These are phyloP conservation scores for Singerocomus inundabilis DNA, from an alignment of 1,284 basidiomycete species.

Conservation along the genomic window DNA sequence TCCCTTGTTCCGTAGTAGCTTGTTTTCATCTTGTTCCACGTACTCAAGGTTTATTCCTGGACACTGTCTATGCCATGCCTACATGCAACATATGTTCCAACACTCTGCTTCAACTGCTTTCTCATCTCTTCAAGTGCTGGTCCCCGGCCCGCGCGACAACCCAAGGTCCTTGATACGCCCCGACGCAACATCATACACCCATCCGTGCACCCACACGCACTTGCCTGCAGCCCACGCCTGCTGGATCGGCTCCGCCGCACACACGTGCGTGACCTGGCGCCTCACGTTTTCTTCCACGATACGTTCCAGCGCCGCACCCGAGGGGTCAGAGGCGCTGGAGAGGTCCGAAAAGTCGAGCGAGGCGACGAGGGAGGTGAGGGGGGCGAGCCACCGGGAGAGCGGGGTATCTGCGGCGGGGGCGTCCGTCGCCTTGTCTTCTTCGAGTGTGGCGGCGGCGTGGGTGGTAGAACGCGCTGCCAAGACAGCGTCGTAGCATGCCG, in stretches of 20 bases:
- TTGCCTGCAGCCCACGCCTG: constrained; percentile 72
- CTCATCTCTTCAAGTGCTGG: not conserved
- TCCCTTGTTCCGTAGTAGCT: not conserved
- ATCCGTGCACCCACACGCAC: constrained; percentile 78
- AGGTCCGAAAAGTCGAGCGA: constrained; percentile 44
- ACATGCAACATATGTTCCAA: not conserved
- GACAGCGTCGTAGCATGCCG: constrained; percentile 54
- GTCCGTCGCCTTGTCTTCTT: too few relatives aligned
- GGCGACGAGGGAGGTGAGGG: constrained; percentile 60
- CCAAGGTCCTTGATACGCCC: constrained; percentile 73
- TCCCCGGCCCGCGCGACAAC: constrained; percentile 38
- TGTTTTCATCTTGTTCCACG: constrained; percentile 1
- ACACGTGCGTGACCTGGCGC: constrained; percentile 72
- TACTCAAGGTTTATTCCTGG: constrained; percentile 15
- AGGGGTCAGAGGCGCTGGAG: too few relatives aligned
- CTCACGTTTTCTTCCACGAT: constrained; percentile 80
- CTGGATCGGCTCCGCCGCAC: constrained; percentile 58
- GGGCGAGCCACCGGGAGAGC: constrained; percentile 66
- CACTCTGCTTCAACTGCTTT: not conserved
- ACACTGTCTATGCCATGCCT: constrained; percentile 16
- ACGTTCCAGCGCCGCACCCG: too few relatives aligned
- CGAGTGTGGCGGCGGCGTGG: too few relatives aligned
- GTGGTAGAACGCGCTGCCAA: constrained; percentile 15
- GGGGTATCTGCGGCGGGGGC: too few relatives aligned
- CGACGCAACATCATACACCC: constrained; percentile 76